phyloP scores from a whole-genome alignment of 805 yeast species.

The Candida insectalens region DNA sequence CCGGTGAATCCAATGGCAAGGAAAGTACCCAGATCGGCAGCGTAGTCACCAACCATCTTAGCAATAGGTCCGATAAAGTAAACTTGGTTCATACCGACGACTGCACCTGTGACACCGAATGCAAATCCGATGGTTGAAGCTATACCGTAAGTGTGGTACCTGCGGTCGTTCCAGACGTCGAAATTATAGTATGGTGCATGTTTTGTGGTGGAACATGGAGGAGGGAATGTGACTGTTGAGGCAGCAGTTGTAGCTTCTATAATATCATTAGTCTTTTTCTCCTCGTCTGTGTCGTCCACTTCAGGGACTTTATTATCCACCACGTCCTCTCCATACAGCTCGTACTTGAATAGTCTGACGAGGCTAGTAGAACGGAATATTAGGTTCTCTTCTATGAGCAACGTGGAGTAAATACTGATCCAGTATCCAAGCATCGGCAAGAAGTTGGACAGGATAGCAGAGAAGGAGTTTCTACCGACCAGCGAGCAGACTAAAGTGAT shows the following conservation, averaged over 20 bases:
- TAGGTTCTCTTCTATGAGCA: slow-evolving; percentile 61
- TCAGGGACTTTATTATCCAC: slow-evolving; percentile 12
- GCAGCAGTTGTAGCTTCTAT: background rate
- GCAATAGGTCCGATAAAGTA: slow-evolving; percentile 79
- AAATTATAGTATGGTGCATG: slow-evolving; percentile 49
- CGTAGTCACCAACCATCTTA: slow-evolving; percentile 46
- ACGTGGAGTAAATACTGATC: slow-evolving; percentile 72
- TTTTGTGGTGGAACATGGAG: slow-evolving; percentile 11
- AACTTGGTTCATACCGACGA: slow-evolving; percentile 80
- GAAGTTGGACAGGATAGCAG: slow-evolving; percentile 68
- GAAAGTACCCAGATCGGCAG: slow-evolving; percentile 82
- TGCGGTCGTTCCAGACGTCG: slow-evolving; percentile 59
- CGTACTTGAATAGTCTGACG: slow-evolving; percentile 30
- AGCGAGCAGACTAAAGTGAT: slow-evolving; percentile 62
- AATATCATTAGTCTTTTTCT: background rate
- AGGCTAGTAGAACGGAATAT: slow-evolving; percentile 51
- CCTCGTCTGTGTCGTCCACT: background rate
- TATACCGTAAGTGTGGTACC: slow-evolving; percentile 52
- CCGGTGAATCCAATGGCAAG: slow-evolving; percentile 64
- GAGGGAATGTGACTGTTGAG: slow-evolving; percentile 2
- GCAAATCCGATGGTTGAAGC: slow-evolving; percentile 63
- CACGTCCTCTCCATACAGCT: slow-evolving; percentile 19
- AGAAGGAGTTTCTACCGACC: slow-evolving; percentile 66
- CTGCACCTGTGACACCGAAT: slow-evolving; percentile 73
- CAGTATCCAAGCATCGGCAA: slow-evolving; percentile 90